Percentiles rank a stretch among this genome's conserved stretches.
phyloP scores from a whole-genome alignment of 2,329 filamentous ascomycete genomes.

The Ascosphaera apis region DNA sequence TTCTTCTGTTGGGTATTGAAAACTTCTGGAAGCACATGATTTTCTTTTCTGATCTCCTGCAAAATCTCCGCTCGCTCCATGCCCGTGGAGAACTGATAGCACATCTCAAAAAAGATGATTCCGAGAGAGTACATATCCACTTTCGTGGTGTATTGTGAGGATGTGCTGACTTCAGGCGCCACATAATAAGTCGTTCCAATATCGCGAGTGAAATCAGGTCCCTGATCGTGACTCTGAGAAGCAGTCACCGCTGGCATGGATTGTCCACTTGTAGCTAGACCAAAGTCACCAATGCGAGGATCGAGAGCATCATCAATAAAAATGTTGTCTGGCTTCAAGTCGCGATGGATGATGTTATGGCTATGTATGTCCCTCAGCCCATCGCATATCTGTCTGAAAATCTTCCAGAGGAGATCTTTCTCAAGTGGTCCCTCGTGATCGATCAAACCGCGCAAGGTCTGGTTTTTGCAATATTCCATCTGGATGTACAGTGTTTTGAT shows the following conservation, averaged over 20 bases:
- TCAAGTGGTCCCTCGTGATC: conserved; percentile 50
- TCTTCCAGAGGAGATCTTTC: conserved; percentile 59
- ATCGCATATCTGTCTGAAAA: conserved; percentile 79
- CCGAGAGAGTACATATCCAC: conserved; percentile 98
- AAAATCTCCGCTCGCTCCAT: conserved; percentile 46
- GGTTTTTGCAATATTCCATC: conserved; percentile 94
- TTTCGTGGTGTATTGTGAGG: conserved; percentile 66
- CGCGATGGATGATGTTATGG: conserved; percentile 79
- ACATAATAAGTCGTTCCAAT: conserved; percentile 72
- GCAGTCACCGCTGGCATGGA: conserved; percentile 18
- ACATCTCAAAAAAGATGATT: conserved; percentile 98
- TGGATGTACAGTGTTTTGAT: conserved; percentile 93
- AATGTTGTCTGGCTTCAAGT: conserved; percentile 91
- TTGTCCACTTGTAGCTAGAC: conserved; percentile 73
- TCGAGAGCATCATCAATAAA: conserved; percentile 83
- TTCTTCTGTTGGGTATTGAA: conserved; percentile 47
- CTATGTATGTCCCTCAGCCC: conserved; percentile 76
- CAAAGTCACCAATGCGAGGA: conserved; percentile 92
- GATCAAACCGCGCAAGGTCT: conserved; percentile 76
- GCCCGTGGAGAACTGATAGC: conserved; percentile 34
- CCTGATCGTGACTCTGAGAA: conserved; percentile 14
- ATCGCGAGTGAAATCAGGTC: conserved; percentile 26
- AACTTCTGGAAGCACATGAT: conserved; percentile 45
- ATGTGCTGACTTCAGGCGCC: conserved; percentile 69
- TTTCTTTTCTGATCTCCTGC: conserved; percentile 41